These are phyloP conservation scores for Chrysanthemum seticuspe DNA, from an alignment of 129 eudicot species.

Conservation along the genomic window DNA sequence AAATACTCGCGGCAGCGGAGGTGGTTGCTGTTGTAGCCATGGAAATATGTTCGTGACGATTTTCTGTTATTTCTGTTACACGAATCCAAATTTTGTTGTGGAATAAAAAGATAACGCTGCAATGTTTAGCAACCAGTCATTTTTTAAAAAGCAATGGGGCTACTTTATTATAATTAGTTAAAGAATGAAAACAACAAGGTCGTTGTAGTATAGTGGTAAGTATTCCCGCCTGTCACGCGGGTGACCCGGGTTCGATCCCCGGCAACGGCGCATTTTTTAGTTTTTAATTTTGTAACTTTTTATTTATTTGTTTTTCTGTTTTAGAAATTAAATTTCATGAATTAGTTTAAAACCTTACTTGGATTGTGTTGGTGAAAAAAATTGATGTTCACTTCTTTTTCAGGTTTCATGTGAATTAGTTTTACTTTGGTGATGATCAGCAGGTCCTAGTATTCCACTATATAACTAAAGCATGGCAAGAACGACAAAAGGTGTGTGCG, in stretches of 20 bases:
- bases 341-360: too few species aligned
- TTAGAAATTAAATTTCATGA: too few species aligned
- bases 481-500: too few species aligned
- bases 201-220: constrained; percentile 94
- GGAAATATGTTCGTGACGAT: neutral
- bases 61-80: constrained; percentile 8
- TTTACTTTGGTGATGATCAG: too few species aligned
- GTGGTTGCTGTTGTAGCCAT: constrained; percentile 37
- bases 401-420: too few species aligned
- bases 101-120: constrained; percentile 24
- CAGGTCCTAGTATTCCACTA: too few species aligned
- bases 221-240: constrained; percentile 96
- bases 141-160: neutral
- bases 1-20: constrained; percentile 25
- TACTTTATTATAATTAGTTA: too few species aligned
- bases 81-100: constrained; percentile 9
- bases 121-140: constrained; percentile 16
- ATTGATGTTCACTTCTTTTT: too few species aligned
- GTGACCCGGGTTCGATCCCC: constrained; percentile 96
- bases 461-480: too few species aligned
- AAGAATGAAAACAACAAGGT: constrained; percentile 7
- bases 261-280: constrained; percentile 49
- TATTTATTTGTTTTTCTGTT: too few species aligned
- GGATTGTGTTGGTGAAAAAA: too few species aligned
- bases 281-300: too few species aligned